Conservation (phyloP, 305 asterid species). For the Fraxinus velutina region DNA sequence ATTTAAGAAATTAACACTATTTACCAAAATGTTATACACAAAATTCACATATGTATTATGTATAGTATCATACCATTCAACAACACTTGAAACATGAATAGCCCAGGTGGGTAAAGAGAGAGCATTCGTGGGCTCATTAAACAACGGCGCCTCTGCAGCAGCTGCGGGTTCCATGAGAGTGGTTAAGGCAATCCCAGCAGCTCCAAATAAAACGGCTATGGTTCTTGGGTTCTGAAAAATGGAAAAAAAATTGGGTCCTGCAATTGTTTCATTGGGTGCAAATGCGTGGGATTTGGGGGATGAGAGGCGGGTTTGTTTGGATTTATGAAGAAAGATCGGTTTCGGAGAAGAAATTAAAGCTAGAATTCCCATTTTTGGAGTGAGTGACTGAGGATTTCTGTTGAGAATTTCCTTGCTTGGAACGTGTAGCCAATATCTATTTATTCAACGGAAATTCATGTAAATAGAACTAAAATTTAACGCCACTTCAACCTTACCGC, state of each 20-base stretch:
- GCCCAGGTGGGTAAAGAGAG: constrained; percentile 97
- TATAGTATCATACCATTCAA: constrained; percentile 59
- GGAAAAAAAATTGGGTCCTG: background rate
- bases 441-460: background rate
- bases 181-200: constrained; percentile 57
- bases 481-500: background rate
- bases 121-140: constrained; percentile 83
- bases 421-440: background rate
- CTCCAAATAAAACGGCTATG: constrained; percentile 41
- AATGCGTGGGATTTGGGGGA: constrained; percentile 7
- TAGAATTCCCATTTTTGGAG: constrained; percentile 28
- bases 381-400: background rate
- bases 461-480: background rate
- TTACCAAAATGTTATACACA: background rate
- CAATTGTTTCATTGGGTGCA: constrained; percentile 24
- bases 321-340: constrained; percentile 25
- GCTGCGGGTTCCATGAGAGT: constrained; percentile 43
- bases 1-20: background rate
- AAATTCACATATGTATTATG: background rate
- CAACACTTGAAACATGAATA: constrained; percentile 90
- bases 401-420: background rate
- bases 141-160: constrained; percentile 50
- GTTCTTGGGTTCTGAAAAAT: constrained; percentile 30
- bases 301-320: constrained; percentile 18
- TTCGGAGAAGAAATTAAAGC: constrained; percentile 26